Evolutionary conservation across 768 basidiomycete genomes (phyloP), one percentile per base, ranked within the genome.

Genomic region (Boletus tomentosulus): DNA sequence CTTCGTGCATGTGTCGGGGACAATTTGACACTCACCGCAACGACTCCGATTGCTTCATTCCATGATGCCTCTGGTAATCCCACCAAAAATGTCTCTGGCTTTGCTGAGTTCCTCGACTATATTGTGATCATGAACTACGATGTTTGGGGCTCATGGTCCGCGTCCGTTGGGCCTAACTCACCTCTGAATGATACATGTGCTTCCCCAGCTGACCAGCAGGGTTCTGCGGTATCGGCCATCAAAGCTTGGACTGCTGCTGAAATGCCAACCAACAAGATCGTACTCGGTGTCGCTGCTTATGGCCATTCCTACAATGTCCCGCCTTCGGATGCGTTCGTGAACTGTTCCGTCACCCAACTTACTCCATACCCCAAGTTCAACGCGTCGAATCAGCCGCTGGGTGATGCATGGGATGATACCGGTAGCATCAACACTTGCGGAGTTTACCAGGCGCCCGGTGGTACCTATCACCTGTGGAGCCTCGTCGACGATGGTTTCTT

Each of bases 261-360:
- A 6, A 85, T 96, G 65, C 89, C 92, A 1, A 66, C 71, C 19
- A 3, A 58, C 54, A 67, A 86, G 72, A 87, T 95, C 54, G 81
- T 92, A 12, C 80, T 97, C 8, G 92, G 89, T 46, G 82, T 95
- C 2, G 81, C 92, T 9, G 71, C 85, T 4, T 95, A 92, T 70
- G 92, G 92, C 0, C 89, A 91, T 67, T 84, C 89, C 10, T 94
- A 76, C 73, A 58, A 54, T 11, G 76, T 80, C 37, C 62, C 75
- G 8, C 44, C 65, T 4, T 59, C 54, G 8, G 61, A 71, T 34
- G 81, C 81, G 0, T 62, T 78, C 54, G 55, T 63, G 4, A 51
- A 62, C 24, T 64, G 62, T 22, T 71, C 76, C n/a, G 42, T 56
- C 5, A 72, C 63, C 13, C 64, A 63, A 15, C 68, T 86, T 6